Evolutionary conservation across 495 filamentous ascomycete species (phyloP), one percentile per base, ranked within the genome.

Genomic region (Physcia stellaris): DNA sequence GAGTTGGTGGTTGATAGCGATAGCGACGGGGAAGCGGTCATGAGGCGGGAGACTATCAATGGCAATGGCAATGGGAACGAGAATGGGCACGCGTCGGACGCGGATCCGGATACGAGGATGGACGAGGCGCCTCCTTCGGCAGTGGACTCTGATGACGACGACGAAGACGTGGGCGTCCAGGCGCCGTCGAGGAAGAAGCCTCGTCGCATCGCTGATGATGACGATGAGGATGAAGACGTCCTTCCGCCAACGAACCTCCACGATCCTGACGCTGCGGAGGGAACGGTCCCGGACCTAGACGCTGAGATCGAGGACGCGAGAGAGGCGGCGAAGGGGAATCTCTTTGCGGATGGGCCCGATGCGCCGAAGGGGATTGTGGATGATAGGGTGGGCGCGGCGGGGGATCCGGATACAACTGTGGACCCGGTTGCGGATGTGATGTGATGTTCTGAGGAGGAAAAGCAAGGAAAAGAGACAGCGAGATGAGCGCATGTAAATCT

Each of bases 1-100:
- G 85, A 92, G 56, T 70, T 81, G 40, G 76, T 93, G 20, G 78
- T 82, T 24, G 81, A 86, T 37, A 81, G 77, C 39, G 79, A 80
- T 39, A 66, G 68, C 10, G 70, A 75, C 29, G 71, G 68, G 21
- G 71, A 62, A 7, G 59, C 52, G 13, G 47, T 24, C 1, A 44
- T 34, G 30, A 51, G 23, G 22, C 52, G 50, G 5, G 45, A 49
- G 3, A 42, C 61, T 11, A 61, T 56, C 7, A 59, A 66, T 2
- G 66, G 54, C 9, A 56, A 63, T 9, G 65, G 63, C 29, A 46
- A 43, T 21, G 18, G 27, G 13, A 12, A 37, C 45, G 40, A 1
- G 10, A 9, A 10, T 10, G 10, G 9, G 9, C 9, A 10, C 17
- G 16, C 10, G 9, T 9, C 9, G 9, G 17, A 9, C 15, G 19